A percentile compares a stretch with the other conserved stretches of the same genome.
These are phyloP conservation scores for Trifolium repens DNA, from an alignment of 306 rosid genomes.

Conservation along the genomic window DNA sequence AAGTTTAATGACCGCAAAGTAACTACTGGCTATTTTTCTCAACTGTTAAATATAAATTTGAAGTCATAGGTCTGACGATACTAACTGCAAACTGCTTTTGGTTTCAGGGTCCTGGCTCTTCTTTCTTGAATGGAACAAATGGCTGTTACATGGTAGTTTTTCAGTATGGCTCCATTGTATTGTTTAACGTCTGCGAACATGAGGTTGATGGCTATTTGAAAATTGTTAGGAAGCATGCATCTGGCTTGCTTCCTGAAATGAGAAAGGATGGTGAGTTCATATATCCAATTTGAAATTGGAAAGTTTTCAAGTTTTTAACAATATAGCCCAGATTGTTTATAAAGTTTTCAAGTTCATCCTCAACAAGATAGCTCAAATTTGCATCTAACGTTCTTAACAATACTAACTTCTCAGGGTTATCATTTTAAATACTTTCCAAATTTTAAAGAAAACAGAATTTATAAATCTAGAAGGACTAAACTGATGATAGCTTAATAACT, in stretches of 20 bases:
- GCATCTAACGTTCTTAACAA: neutral
- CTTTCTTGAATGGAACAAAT: conserved; percentile 73
- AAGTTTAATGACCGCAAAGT: neutral
- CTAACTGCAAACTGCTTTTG: conserved; percentile 35
- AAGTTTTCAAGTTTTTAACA: conserved; percentile 5
- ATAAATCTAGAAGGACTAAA: conserved; percentile 21
- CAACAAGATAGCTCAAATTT: neutral
- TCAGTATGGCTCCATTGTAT: conserved; percentile 92
- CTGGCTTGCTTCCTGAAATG: conserved; percentile 93
- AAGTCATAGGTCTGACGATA: conserved; percentile 5
- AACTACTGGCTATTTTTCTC: neutral
- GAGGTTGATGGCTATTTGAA: conserved; percentile 77
- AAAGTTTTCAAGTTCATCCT: neutral
- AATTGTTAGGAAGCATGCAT: conserved; percentile 78
- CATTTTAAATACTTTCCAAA: conserved; percentile 13
- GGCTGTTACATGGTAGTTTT: conserved; percentile 89
- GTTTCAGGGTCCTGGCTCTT: conserved; percentile 68
- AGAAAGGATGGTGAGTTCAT: conserved; percentile 87
- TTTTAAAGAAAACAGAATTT: neutral
- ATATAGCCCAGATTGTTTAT: no score
- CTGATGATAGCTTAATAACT: neutral
- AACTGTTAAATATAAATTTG: conserved; percentile 13
- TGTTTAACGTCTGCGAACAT: conserved; percentile 80
- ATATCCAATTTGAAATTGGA: conserved; percentile 28
- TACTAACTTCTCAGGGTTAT: neutral